A percentile compares a stretch with the other conserved stretches of the same genome.
Conservation (phyloP, 1,139 yeast species). For the Pichiaceae sp. region DNA sequence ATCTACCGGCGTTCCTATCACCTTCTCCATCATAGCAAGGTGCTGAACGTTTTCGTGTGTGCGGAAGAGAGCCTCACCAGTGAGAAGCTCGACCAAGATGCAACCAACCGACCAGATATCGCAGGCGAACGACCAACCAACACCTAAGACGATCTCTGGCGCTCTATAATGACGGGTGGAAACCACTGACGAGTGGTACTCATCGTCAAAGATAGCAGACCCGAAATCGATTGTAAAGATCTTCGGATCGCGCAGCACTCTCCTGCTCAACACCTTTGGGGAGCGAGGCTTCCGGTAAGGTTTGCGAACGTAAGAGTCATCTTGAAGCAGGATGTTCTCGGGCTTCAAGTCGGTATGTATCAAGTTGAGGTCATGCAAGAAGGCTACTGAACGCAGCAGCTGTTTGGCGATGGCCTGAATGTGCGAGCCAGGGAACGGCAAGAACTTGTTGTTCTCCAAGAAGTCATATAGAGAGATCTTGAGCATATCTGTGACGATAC, state of each 20-base stretch:
- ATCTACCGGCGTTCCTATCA: constrained; percentile 38
- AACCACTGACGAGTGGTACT: constrained; percentile 86
- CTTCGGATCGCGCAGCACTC: constrained; percentile 56
- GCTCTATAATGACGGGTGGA: constrained; percentile 96
- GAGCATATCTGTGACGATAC: constrained; percentile 82
- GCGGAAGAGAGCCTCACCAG: constrained; percentile 93
- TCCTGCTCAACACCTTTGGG: constrained; percentile 14
- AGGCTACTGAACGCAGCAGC: constrained; percentile 76
- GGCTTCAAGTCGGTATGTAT: constrained; percentile 96
- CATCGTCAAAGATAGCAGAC: constrained; percentile 87
- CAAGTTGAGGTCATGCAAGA: constrained; percentile 78
- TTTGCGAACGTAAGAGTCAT: constrained; percentile 34
- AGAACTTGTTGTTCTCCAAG: constrained; percentile 65
- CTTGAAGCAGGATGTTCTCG: constrained; percentile 77
- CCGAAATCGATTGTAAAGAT: constrained; percentile 95
- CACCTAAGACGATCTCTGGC: constrained; percentile 89
- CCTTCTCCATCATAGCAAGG: constrained; percentile 87
- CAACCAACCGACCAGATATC: constrained; percentile 98
- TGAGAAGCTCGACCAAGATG: constrained; percentile 79
- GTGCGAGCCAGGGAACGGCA: constrained; percentile 74
- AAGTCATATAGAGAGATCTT: constrained; percentile 87
- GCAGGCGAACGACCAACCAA: constrained; percentile 89
- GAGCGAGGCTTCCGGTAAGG: constrained; percentile 10
- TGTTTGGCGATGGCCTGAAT: constrained; percentile 87
- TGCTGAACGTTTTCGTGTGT: constrained; percentile 95